A percentile compares a stretch with the other conserved stretches of the same genome.
Evolutionary conservation across 2,329 filamentous ascomycete genomes (phyloP).

Genomic region (Pseudopyrenochaeta lycopersici): DNA sequence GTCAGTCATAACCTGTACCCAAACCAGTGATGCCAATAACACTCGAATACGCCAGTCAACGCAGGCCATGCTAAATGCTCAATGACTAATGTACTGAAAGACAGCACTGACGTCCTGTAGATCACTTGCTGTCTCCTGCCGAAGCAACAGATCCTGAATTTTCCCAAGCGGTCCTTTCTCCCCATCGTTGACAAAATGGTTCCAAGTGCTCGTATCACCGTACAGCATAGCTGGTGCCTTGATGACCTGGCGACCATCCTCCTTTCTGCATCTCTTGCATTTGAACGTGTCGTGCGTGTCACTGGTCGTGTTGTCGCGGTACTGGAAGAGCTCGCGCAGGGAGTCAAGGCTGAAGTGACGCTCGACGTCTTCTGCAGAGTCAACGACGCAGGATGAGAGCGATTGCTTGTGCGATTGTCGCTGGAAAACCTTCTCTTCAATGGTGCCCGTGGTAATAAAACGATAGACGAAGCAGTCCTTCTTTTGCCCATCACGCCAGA

Average conservation of each 20-base stretch:
- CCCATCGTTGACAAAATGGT: constrained; percentile 87
- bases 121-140: constrained; percentile 79
- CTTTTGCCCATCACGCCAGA: constrained; percentile 98
- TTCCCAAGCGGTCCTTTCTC: constrained; percentile 71
- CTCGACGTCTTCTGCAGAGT: constrained; percentile 96
- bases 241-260: constrained; percentile 84
- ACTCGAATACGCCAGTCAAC: neutral
- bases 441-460: constrained; percentile 98
- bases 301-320: constrained; percentile 81
- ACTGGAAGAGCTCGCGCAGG: constrained; percentile 92
- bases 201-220: constrained; percentile 99
- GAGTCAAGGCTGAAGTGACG: constrained; percentile 94
- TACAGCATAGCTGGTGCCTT: constrained; percentile 96
- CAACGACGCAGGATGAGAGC: constrained; percentile 93
- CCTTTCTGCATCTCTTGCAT: constrained; percentile 87
- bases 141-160: constrained; percentile 90
- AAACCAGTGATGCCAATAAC: neutral
- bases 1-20: neutral
- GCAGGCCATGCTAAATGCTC: constrained; percentile 10
- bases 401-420: constrained; percentile 98
- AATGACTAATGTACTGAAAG: constrained; percentile 98
- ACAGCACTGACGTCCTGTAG: constrained; percentile 83
- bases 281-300: constrained; percentile 99
- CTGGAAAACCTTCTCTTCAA: constrained; percentile 99
- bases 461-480: constrained; percentile 99